Base-by-base conservation (phyloP, 1,284 basidiomycete species). In the Meira nashicola region DNA sequence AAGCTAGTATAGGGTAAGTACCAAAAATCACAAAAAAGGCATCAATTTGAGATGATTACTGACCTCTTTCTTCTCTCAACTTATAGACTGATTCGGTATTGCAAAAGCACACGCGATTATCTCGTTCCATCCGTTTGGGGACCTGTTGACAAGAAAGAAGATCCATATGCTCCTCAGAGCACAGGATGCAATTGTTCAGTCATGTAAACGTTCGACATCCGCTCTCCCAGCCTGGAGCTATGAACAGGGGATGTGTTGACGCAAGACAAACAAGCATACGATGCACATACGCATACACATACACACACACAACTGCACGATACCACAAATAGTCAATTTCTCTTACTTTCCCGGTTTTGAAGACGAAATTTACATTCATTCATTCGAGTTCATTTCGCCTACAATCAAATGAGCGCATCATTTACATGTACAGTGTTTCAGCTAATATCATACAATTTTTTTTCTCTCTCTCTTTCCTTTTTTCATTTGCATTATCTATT, bases 41-140 rank as follows among this genome's bases (percentile, higher is more conserved):
- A n/a, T n/a, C 15, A 11, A 2, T n/a, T 39, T 17, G 19, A 40
- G 37, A 50, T 9, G 2, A 43, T 14, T 2, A 50, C 21, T 55
- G 53, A 28, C 54, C 39, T 39, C 43, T n/a, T 54, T 19, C 47
- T 39, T 33, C 38, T 79, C 17, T 14, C 38, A 8, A 38, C 19
- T 2, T 3, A 19, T 62, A 89, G 93, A 76, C 80, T 97, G 63
- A 94, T 96, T 76, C 86, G 88, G 57, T 94, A 90, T 79, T 91
- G 89, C 84, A 90, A 90, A 80, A 86, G 84, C 28, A 94, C 90
- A 38, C 87, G 86, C 73, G 92, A 95, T 80, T 89, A 88, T 71
- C 84, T 93, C 64, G 88, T 90, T 74, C 90, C 91, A 3, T 89
- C 87, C 38, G 87, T 94, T 44, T 95, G 93, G 93, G 92, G 93